Conservation (phyloP, 2,329 filamentous ascomycete genomes). For the Talaromyces sp. region DNA sequence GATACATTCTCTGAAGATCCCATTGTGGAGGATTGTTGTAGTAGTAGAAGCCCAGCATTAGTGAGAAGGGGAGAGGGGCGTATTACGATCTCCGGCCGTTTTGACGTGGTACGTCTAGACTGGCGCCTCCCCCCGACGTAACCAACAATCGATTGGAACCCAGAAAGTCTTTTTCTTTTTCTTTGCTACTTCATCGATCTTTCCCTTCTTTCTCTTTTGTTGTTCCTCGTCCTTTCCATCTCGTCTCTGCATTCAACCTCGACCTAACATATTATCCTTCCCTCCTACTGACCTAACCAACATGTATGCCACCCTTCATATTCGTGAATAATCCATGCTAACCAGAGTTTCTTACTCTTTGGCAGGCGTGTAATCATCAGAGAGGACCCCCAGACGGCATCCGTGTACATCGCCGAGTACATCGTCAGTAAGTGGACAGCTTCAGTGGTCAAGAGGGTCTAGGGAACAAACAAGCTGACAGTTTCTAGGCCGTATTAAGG, state of each 20-base stretch:
- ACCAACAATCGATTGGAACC: conserved; percentile 21
- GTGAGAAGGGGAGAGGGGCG: conserved; percentile 1
- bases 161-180: not conserved
- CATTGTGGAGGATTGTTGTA: conserved; percentile 11
- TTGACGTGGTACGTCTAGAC: conserved; percentile 25
- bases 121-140: conserved; percentile 20
- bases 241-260: not conserved
- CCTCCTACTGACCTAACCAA: conserved; percentile 32
- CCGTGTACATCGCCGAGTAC: conserved; percentile 78
- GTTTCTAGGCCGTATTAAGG: conserved; percentile 69
- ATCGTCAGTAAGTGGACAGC: conserved; percentile 63
- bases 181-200: not conserved
- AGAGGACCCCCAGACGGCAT: conserved; percentile 69
- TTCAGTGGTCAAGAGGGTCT: not conserved
- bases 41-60: not conserved
- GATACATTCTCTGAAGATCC: conserved; percentile 19
- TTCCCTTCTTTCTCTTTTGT: conserved; percentile 10
- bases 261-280: not conserved
- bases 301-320: conserved; percentile 32
- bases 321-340: too few relatives aligned
- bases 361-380: conserved; percentile 81
- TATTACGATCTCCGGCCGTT: conserved; percentile 16
- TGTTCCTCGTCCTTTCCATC: conserved; percentile 3
- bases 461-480: conserved; percentile 6
- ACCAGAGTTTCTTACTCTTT: conserved; percentile 10